These are phyloP conservation scores for Neolentinus lepideus DNA, from an alignment of 1,284 basidiomycete genomes.

Conservation along the genomic window DNA sequence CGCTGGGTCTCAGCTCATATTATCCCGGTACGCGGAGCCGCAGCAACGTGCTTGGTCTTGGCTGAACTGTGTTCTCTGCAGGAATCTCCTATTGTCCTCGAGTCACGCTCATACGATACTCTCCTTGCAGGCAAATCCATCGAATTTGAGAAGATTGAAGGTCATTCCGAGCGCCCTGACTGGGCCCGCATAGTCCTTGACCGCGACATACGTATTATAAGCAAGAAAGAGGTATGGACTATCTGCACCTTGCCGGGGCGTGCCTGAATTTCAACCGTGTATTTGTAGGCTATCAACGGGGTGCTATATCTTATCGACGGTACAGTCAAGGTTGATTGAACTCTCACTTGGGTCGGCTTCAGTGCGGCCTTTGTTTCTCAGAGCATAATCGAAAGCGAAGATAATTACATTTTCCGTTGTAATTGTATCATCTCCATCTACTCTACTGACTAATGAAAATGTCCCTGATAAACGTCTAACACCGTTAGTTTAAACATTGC, in stretches of 20 bases:
- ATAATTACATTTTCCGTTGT: background rate
- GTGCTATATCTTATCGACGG: conserved; percentile 68
- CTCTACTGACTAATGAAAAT: background rate
- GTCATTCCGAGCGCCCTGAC: conserved; percentile 30
- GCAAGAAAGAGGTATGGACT: conserved; percentile 45
- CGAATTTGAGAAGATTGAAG: conserved; percentile 34
- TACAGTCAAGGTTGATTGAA: conserved; percentile 35
- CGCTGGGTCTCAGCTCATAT: conserved; percentile 71
- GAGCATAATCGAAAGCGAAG: background rate
- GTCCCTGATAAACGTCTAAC: no score
- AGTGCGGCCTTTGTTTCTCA: background rate
- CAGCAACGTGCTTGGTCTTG: conserved; percentile 2
- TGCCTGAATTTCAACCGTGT: conserved; percentile 5
- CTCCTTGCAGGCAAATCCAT: conserved; percentile 49
- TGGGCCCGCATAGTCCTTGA: conserved; percentile 55
- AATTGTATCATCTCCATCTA: background rate
- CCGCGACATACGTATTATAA: conserved; percentile 41
- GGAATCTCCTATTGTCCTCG: conserved; percentile 36
- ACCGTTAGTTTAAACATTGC: no score
- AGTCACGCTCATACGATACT: conserved; percentile 33
- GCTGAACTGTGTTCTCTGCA: conserved; percentile 14
- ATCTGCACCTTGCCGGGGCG: conserved; percentile 7
- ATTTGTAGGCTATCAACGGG: conserved; percentile 55
- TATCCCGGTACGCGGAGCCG: conserved; percentile 47
- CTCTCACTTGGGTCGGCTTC: background rate